Base-by-base conservation (phyloP, 352 stramenopile species). In the Globisporangium iwayamae region DNA sequence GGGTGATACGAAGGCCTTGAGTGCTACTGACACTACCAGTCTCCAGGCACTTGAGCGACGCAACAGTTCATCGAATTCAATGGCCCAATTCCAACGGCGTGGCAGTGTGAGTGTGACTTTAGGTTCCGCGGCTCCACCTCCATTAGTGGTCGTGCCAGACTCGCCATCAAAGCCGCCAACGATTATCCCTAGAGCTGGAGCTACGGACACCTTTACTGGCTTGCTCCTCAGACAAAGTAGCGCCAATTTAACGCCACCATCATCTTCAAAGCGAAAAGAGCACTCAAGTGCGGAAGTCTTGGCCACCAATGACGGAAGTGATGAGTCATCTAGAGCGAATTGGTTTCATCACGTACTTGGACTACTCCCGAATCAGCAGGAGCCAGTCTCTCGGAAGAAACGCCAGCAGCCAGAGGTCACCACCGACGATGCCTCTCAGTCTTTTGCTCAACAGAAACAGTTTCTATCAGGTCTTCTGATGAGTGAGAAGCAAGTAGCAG, bases 391-490 rank as follows among this genome's bases (percentile, higher is more conserved):
- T 14, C 54, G 8, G 11, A 39, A n/a, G 45, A 78, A 68, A 46
- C 34, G 60, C 2, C 54, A 70, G 22, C 52, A 52, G 11, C 20
- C 28, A 39, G 32, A 47, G 0, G 3, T 56, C 16, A 9, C 7
- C 4, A 30, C 6, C 7, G 20, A 75, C 20, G 68, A 63, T 20
- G 56, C 53, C 11, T 30, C 18, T 18, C 18, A 16, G 1, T 38
- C 65, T 1, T 20, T 60, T 10, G 34, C 57, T 0, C 38, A 53
- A 22, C 56, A 56, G 16, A 69, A 65, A 18, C 55, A 65, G 13
- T 86, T 88, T 58, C 56, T 88, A 1, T 30, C 60, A 4, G 69
- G 70, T 48, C 57, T 86, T 4, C 34, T 78, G 14, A 75, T 83
- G 66, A 75, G 51, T 1, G 67, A 81, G 16, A 70, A 63, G 13